Base-by-base conservation (phyloP, 441 rosid genomes). In the Hura crepitans region DNA sequence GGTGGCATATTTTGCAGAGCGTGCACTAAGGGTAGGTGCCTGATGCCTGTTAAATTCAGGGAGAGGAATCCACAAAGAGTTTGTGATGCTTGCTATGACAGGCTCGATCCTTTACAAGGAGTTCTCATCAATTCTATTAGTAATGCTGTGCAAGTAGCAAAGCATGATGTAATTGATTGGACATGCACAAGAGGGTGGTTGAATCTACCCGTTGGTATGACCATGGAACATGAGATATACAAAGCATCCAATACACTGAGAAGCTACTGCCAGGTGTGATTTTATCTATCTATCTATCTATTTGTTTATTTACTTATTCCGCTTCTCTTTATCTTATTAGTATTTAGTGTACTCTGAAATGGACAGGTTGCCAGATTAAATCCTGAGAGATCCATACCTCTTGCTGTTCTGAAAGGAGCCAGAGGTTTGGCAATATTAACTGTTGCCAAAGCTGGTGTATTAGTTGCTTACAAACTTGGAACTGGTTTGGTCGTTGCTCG, bases 151-250 rank as follows among this genome's bases (percentile, higher is more conserved):
- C 99, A 95, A 84, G 95, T 77, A 39, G 97, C 99, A 18, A 95
- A 89, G 78, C 98, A 95, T 74, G 99, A 95, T 68, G 97, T 92
- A 35, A 70, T 86, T 78, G 97, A 95, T 81, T 95, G 99, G 99
- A 95, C 99, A 0, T 86, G 93, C 62, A 66, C 85, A 0, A 85
- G 99, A 80, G 98, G 97, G 55, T 95, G 99, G 99, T 67, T 95
- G 79, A 95, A 95, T 63, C 93, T 90, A 67, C 99, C 99, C 0
- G 77, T 92, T 83, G 96, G 97, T 79, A 72, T 95, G 50, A 85
- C 93, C 42, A 92, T 92, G 99, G 99, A 95, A 77, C 90, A 90
- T 60, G 99, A 95, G 82, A 88, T 95, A 58, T 95, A 92, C 82
- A 95, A 95, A 76, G 96, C 98, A 46, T 77, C 93, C 70, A 95